Percentiles rank a stretch among this genome's conserved stretches.
These are phyloP conservation scores for Mycena citricolor DNA, from an alignment of 1,284 basidiomycete species.

Conservation along the genomic window DNA sequence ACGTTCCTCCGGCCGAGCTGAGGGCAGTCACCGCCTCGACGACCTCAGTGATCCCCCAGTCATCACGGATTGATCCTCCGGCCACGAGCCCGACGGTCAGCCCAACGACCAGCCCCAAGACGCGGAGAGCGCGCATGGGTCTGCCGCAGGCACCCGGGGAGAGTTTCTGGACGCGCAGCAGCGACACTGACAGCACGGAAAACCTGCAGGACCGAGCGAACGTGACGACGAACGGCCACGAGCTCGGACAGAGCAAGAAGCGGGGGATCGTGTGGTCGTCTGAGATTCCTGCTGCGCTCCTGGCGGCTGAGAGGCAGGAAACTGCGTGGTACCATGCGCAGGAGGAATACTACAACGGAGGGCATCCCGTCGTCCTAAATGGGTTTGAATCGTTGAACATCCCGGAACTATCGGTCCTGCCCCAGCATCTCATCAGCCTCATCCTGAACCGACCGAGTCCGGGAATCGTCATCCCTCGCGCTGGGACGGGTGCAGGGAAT, in stretches of 20 bases:
- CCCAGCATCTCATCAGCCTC: constrained; percentile 90
- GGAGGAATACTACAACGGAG: constrained; percentile 28
- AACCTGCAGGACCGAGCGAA: constrained; percentile 13
- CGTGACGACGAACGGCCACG: constrained; percentile 9
- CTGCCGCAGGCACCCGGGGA: constrained; percentile 16
- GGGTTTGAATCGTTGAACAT: constrained; percentile 68
- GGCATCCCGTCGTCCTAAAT: constrained; percentile 27
- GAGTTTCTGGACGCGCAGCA: constrained; percentile 22
- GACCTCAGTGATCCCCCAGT: constrained; percentile 17
- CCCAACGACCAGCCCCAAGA: constrained; percentile 8
- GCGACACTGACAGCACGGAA: constrained; percentile 17
- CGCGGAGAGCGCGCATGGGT: constrained; percentile 6
- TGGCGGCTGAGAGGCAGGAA: constrained; percentile 81
- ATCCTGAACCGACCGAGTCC: constrained; percentile 74
- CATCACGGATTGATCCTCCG: constrained; percentile 19
- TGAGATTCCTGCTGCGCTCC: constrained; percentile 71
- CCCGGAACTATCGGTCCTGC: constrained; percentile 84
- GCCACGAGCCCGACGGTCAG: constrained; percentile 19
- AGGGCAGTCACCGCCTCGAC: not conserved
- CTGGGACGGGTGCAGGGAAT: constrained; percentile 28
- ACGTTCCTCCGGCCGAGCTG: not conserved
- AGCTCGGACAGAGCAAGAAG: constrained; percentile 23
- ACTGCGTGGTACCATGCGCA: constrained; percentile 65
- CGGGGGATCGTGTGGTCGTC: constrained; percentile 65
- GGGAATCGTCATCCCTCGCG: constrained; percentile 27